Evolutionary conservation across 1,284 basidiomycete genomes (phyloP), one percentile per base, ranked within the genome.

Genomic region (Apiotrichum brassicae): DNA sequence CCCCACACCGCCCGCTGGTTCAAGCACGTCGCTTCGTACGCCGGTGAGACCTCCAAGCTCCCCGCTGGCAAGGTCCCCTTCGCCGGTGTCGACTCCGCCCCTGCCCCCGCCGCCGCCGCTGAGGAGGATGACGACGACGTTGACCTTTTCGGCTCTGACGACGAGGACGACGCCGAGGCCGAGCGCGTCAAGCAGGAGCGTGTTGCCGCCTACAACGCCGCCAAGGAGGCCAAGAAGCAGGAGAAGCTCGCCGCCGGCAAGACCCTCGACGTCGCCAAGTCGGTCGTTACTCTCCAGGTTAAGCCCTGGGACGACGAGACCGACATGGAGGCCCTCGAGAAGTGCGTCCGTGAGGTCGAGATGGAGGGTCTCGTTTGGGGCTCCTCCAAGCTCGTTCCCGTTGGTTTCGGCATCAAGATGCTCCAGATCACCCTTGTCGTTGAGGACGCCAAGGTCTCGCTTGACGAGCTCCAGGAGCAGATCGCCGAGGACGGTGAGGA

Each of bases 251-350:
- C 76, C 43, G 67, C 71, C 46, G 71, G 70, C 52, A 91, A 92
- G 78, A 79, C 84, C 41, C 76, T 71, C 47, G 71, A 65, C 49
- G 72, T 82, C 54, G 92, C 91, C 70, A 97, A 97, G 88, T 91
- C 57, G 45, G 77, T 77, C 49, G 72, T 73, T 53, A 98, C 95
- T 48, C 78, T 97, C 65, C 92, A 97, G 63, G 91, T 98, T 59
- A 98, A 97, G 78, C 94, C 93, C 42, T 94, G 93, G 94, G 94
- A 98, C 73, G 93, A 97, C 74, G 92, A 97, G 79, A 99, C 94
- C 54, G 89, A 97, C 77, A 92, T 99, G 90, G 80, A 71, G 46
- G 85, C 77, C 49, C 80, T 98, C 62, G 94, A 98, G 76, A 75
- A 79, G 36, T 66, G 78, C 37, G 92, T 98, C 50, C 85, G 94